Percentiles rank a stretch among this genome's conserved stretches.
Evolutionary conservation across 2,329 filamentous ascomycete species (phyloP).

Genomic region (Diaporthe vaccinii): DNA sequence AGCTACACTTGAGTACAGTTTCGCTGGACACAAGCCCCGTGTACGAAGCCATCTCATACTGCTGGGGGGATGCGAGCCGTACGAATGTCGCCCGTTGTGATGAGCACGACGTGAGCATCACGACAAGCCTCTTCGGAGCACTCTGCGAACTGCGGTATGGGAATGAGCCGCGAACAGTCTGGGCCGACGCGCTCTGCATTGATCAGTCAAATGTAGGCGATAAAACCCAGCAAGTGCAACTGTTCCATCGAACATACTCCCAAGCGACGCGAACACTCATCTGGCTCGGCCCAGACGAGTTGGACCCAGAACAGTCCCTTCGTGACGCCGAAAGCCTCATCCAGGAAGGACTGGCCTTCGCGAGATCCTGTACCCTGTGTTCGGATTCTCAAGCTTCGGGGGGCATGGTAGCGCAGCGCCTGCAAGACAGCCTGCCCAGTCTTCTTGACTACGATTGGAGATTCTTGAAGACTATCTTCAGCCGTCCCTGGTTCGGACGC

Average conservation of each 20-base stretch:
- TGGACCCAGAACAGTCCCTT: background rate
- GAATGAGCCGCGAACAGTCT: background rate
- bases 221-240: background rate
- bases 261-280: background rate
- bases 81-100: background rate
- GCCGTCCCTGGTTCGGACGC: background rate
- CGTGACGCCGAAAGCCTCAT: background rate
- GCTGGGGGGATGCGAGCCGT: background rate
- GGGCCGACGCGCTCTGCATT: background rate
- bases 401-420: background rate
- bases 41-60: background rate
- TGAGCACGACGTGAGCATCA: background rate
- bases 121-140: background rate
- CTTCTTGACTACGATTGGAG: background rate
- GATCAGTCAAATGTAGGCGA: background rate
- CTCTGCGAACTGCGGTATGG: background rate
- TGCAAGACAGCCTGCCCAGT: background rate
- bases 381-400: conserved; percentile 1
- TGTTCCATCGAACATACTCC: background rate
- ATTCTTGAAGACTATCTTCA: background rate
- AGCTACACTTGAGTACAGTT: background rate
- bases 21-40: background rate
- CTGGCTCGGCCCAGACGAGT: background rate
- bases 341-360: background rate
- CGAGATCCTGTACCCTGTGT: background rate